Percentiles rank a stretch among this genome's conserved stretches.
These are phyloP conservation scores for Corymbia citriodora DNA, from an alignment of 441 rosid genomes.

Conservation along the genomic window DNA sequence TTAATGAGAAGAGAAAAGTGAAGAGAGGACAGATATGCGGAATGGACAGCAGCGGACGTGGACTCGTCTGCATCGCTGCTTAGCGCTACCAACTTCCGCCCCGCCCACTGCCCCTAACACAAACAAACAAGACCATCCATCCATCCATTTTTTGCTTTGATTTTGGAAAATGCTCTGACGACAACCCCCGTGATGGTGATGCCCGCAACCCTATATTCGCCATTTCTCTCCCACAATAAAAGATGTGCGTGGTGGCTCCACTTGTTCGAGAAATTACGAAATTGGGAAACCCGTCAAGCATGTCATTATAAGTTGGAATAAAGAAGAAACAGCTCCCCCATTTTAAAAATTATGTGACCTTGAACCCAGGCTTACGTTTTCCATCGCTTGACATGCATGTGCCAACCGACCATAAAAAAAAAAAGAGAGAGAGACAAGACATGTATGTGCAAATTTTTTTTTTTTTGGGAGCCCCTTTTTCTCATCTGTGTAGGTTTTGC, in stretches of 20 bases:
- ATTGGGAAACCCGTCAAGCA: background rate
- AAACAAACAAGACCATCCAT: background rate
- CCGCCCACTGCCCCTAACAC: background rate
- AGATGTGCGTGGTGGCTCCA: too few species aligned
- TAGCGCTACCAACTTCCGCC: background rate
- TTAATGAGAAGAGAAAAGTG: too few species aligned
- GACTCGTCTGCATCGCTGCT: background rate
- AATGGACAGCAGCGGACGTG: background rate
- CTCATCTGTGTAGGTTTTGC: background rate
- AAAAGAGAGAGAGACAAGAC: too few species aligned
- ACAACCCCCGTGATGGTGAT: background rate
- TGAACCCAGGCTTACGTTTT: background rate
- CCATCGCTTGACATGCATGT: background rate
- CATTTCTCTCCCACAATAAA: background rate
- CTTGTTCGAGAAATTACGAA: background rate
- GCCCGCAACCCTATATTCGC: background rate
- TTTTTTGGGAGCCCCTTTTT: rapidly evolving
- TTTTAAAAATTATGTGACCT: background rate
- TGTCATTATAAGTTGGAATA: background rate
- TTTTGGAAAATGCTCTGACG: background rate
- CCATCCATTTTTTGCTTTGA: background rate
- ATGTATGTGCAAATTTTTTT: background rate
- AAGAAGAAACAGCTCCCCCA: background rate
- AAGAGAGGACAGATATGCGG: background rate
- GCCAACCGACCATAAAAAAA: too few species aligned